Evolutionary conservation across 2,329 filamentous ascomycete genomes (phyloP), one percentile per base, ranked within the genome.

Genomic region (Lithohypha guttulata): DNA sequence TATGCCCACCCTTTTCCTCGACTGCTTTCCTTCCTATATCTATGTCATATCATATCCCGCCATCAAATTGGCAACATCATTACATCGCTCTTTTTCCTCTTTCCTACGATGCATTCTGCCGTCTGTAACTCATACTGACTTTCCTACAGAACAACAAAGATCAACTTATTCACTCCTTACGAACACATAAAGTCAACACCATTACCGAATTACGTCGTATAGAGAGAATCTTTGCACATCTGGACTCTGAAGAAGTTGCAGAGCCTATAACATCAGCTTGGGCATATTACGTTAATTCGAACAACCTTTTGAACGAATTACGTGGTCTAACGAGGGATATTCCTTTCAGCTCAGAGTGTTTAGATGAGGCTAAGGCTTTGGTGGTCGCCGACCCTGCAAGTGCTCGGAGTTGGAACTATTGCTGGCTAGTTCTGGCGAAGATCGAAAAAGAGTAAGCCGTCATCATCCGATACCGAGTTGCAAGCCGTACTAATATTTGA

Each of bases 361-460:
- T 84, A 2, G 68, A 73, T 34, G 78, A 82, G 52, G 80, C 80
- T 0, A 77, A 79, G 51, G 59, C 63, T 40, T 65, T 77, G 15
- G 80, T 85, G 2, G 66, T 70, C 39, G 64, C 61, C 19, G 81
- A 84, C 46, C 77, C 78, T 0, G 62, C 69, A 13, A 80, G 76
- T 47, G 77, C 76, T 50, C 69, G 76, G 17, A 84, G 79, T 54
- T 85, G 81, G 80, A 86, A 85, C 54, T 66, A 81, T 50, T 81
- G 78, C 28, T 85, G 81, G 80, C 61, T 85, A 31, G 75, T 81
- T 21, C 61, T 85, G 7, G 62, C 62, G 28, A 83, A 82, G 57
- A 76, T 84, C 35, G 65, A 69, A 15, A 71, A 75, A 41, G 75
- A 79, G 77, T 79, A 62, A 58, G 73, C 65, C n/a, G n/a, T 36